Percentiles rank a stretch among this genome's conserved stretches.
These are phyloP conservation scores for Coemansia sp. DNA, from an alignment of 192 early-diverging fungal genomes.

Conservation along the genomic window DNA sequence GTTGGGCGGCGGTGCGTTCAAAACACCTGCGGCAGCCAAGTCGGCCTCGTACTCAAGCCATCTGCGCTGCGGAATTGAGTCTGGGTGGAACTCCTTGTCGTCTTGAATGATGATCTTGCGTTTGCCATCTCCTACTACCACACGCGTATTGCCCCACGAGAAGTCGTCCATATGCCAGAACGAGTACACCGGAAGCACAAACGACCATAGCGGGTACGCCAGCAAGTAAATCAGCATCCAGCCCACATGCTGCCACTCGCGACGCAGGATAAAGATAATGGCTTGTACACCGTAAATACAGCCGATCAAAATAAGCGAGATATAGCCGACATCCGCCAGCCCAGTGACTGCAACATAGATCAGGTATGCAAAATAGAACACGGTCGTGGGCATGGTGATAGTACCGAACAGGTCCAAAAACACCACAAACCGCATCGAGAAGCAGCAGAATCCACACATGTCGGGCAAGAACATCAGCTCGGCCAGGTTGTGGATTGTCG, in stretches of 20 bases:
- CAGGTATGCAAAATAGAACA: slow-evolving; percentile 77
- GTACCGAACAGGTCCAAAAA: slow-evolving; percentile 90
- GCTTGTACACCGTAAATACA: slow-evolving; percentile 87
- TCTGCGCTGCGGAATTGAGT: slow-evolving; percentile 78
- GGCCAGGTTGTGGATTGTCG: slow-evolving; percentile 94
- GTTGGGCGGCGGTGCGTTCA: slow-evolving; percentile 42
- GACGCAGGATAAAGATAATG: slow-evolving; percentile 73
- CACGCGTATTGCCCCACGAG: slow-evolving; percentile 95
- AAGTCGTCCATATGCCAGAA: slow-evolving; percentile 99
- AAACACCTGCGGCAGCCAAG: slow-evolving; percentile 30
- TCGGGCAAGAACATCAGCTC: slow-evolving; percentile 83
- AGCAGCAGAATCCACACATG: slow-evolving; percentile 95
- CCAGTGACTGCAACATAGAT: slow-evolving; percentile 66
- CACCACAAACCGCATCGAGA: slow-evolving; percentile 97
- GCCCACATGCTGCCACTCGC: slow-evolving; percentile 77
- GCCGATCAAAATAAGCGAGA: slow-evolving; percentile 77
- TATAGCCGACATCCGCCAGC: slow-evolving; percentile 62
- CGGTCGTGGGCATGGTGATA: slow-evolving; percentile 76
- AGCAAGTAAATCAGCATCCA: slow-evolving; percentile 90
- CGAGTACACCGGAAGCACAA: slow-evolving; percentile 89
- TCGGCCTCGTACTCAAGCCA: slow-evolving; percentile 89
- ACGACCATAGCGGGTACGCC: slow-evolving; percentile 88
- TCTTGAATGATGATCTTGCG: slow-evolving; percentile 66
- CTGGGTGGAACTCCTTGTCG: slow-evolving; percentile 82
- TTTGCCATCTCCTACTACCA: slow-evolving; percentile 69